Conservation (phyloP, 371 early-diverging fungal species). For the Syncephalastrum contaminatum region DNA sequence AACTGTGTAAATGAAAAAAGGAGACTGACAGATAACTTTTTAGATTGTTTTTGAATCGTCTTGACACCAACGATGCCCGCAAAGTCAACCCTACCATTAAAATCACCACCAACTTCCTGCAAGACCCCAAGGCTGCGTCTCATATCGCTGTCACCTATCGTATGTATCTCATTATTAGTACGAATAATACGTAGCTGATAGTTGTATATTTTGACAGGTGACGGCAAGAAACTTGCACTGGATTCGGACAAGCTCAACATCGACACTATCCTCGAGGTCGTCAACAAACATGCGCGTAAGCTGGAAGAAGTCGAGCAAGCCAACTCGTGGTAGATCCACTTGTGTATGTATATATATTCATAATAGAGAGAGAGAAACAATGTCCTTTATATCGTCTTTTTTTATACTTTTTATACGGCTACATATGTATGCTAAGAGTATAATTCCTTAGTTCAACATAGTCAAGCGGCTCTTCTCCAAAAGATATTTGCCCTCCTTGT, state of each 20-base stretch:
- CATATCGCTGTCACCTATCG: constrained; percentile 53
- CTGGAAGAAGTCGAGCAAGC: constrained; percentile 63
- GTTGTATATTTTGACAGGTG: constrained; percentile 32
- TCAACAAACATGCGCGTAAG: constrained; percentile 60
- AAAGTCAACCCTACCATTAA: constrained; percentile 57
- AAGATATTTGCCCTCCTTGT: constrained; percentile 76
- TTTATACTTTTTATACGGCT: neutral
- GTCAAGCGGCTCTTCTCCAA: constrained; percentile 36
- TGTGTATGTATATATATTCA: constrained; percentile 4
- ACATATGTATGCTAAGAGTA: neutral
- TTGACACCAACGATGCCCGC: constrained; percentile 51
- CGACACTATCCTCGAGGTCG: constrained; percentile 49
- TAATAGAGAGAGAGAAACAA: neutral
- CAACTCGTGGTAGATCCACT: constrained; percentile 37
- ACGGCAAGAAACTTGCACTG: constrained; percentile 55
- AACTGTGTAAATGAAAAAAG: neutral
- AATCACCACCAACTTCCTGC: constrained; percentile 46
- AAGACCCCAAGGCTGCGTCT: constrained; percentile 49
- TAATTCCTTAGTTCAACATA: neutral
- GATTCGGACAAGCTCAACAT: constrained; percentile 54
- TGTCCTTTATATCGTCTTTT: neutral
- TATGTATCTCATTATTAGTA: constrained; percentile 25
- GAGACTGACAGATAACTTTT: neutral
- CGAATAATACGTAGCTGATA: neutral
- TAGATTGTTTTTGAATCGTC: constrained; percentile 61